Evolutionary conservation across 1,139 yeast species (phyloP), one percentile per base, ranked within the genome.

Genomic region (Taphrina sp.): DNA sequence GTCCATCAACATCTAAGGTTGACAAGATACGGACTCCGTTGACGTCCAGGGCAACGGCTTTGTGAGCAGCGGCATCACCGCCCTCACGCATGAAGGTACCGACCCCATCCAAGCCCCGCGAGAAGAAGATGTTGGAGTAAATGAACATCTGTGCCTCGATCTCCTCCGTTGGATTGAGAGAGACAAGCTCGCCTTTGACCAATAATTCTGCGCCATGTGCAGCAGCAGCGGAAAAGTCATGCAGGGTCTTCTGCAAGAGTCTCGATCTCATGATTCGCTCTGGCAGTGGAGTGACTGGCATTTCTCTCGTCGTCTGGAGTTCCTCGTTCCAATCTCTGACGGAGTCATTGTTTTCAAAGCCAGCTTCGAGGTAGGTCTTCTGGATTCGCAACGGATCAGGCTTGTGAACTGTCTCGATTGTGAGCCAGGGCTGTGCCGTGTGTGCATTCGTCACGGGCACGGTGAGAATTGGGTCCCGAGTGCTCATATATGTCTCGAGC

Each of bases 241-340:
- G 81, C 53, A 85, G 76, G n/a, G 83, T 76, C 66, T 83, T 84
- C 66, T 81, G 81, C 61, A 87, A 72, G 58, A 88, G 72, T 64
- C 84, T 81, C 66, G 92, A 98, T 64, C 92, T 79, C 58, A 83
- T 72, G 54, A 89, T 75, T 60, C 92, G 78, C 61, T 85, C 90
- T 58, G 80, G 80, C 58, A 87, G 69, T 26, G 77, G 70, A 2
- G 73, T 65, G 44, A 74, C 74, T 24, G 87, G 81, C 61, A 88
- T 74, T 63, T 88, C 96, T 61, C 82, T 79, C 51, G 88, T 76
- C 4, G 87, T 76, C 72, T 92, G 97, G 64, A 83, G 81, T 64
- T 92, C 96, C 62, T 85, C 95, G 67, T 89, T 89, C 89, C 95
- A 90, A 64, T 89, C 96, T 64, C 83, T 60, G 42, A 58, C 47